These are phyloP conservation scores for Colletotrichum caudatum DNA, from an alignment of 2,329 filamentous ascomycete genomes.

Conservation along the genomic window DNA sequence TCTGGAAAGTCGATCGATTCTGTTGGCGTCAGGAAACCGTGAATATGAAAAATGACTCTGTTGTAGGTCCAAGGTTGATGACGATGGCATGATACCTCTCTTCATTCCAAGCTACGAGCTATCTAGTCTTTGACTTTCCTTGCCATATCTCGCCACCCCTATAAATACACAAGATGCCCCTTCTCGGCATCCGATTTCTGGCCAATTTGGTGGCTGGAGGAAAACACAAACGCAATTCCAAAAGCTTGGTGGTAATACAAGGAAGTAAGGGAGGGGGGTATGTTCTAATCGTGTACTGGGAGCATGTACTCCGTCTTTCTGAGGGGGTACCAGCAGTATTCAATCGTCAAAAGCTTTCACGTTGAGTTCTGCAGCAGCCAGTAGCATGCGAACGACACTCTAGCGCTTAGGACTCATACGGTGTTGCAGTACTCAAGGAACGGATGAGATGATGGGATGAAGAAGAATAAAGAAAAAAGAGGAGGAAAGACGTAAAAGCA, in stretches of 20 bases:
- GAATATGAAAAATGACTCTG: not conserved
- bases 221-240: not conserved
- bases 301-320: not conserved
- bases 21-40: not conserved
- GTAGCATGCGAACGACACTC: constrained; percentile 8
- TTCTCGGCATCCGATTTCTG: not conserved
- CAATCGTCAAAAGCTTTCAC: constrained; percentile 13
- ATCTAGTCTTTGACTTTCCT: not conserved
- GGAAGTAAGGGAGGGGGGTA: not conserved
- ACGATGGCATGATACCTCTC: not conserved
- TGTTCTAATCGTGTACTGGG: not conserved
- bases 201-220: not conserved
- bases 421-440: not conserved
- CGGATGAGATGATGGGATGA: not conserved
- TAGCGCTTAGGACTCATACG: constrained; percentile 29
- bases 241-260: constrained; percentile 3
- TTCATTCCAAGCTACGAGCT: not conserved
- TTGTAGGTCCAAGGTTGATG: too few relatives aligned
- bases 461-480: not conserved
- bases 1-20: not conserved
- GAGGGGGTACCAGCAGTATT: not conserved
- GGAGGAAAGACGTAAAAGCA: not conserved
- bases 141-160: not conserved
- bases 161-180: constrained; percentile 4
- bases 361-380: constrained; percentile 9